Base-by-base conservation (phyloP, 2,329 filamentous ascomycete genomes). In the Pestalotiopsis sp. region DNA sequence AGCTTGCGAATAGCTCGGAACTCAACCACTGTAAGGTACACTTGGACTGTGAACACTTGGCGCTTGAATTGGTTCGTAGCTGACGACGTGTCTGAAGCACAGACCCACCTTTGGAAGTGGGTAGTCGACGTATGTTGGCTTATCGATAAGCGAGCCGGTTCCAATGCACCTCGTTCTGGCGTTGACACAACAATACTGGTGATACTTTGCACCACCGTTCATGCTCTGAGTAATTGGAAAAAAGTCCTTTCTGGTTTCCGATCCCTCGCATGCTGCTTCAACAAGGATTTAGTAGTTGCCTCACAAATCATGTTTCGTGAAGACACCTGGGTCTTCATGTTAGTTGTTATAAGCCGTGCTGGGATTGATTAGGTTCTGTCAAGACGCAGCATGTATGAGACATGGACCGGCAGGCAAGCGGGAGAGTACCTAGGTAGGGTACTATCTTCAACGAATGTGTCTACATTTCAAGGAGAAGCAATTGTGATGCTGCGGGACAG, bases 41-140 rank as follows among this genome's bases (percentile, higher is more conserved):
- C 31, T 36, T 36, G 59, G 59, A 62, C 59, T 62, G 31, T 36
- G 59, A 62, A 62, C 59, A 62, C 59, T 62, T 62, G 59, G 59
- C 59, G 59, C 59, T 62, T 62, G 27, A 39, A 62, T 62, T 62
- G 59, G 45, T 52, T 36, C 45, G 45, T 52, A 62, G 59, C 59
- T 62, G 27, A 62, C 59, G 59, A 59, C 31, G 59, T 36, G 36
- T 20, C 25, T 62, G 59, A 36, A 39, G 59, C 59, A 62, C 59
- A 17, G 59, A 20, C 59, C 58, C 23, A 13, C 56, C 31, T 52
- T n/a, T 20, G 45, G 14, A n/a, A 52, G 45, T 52, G 45, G 45
- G 20, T 52, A 52, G 41, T 7, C 45, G 45, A n/a, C 45, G 17
- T 52, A 52, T 20, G 14, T 52, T 49, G 13, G 41, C 41, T 58